phyloP scores from a whole-genome alignment of 148 eudicot genomes.

The Chenopodium quinoa region DNA sequence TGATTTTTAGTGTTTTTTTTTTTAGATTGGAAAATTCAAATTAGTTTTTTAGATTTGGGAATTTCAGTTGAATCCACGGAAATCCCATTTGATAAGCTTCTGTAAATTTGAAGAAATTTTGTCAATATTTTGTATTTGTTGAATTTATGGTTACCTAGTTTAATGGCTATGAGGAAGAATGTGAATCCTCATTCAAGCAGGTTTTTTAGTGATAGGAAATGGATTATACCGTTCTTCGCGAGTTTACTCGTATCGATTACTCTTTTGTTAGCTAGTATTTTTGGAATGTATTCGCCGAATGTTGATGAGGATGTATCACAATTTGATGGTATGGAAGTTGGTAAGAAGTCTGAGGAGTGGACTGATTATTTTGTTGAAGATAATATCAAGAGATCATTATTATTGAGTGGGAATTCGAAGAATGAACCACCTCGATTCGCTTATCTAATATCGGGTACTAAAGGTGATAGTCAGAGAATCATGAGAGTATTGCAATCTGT shows the following conservation, averaged over 20 bases:
- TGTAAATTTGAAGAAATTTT: no score
- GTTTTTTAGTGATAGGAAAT: constrained; percentile 65
- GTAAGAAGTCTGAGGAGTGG: constrained; percentile 36
- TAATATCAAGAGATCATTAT: constrained; percentile 46
- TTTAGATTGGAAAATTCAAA: no score
- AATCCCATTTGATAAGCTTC: no score
- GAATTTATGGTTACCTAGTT: constrained; percentile 15
- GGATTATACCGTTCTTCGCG: constrained; percentile 74
- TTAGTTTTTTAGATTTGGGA: no score
- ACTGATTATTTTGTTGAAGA: constrained; percentile 63
- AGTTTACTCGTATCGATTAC: constrained; percentile 64
- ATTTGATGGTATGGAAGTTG: constrained; percentile 33
- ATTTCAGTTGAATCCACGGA: no score
- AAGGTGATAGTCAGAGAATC: constrained; percentile 88
- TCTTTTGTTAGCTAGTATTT: constrained; percentile 48
- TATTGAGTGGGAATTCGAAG: constrained; percentile 21
- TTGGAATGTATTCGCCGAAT: constrained; percentile 51
- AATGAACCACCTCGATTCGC: constrained; percentile 74
- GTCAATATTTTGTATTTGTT: neutral
- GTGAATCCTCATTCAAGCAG: constrained; percentile 52
- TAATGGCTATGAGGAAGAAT: constrained; percentile 60
- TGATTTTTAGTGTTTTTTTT: no score
- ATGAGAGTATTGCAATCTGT: constrained; percentile 91
- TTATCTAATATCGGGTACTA: constrained; percentile 91
- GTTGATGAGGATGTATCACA: constrained; percentile 44